Conservation (phyloP, 108 stramenopile genomes). For the Licmophora abbreviata region DNA sequence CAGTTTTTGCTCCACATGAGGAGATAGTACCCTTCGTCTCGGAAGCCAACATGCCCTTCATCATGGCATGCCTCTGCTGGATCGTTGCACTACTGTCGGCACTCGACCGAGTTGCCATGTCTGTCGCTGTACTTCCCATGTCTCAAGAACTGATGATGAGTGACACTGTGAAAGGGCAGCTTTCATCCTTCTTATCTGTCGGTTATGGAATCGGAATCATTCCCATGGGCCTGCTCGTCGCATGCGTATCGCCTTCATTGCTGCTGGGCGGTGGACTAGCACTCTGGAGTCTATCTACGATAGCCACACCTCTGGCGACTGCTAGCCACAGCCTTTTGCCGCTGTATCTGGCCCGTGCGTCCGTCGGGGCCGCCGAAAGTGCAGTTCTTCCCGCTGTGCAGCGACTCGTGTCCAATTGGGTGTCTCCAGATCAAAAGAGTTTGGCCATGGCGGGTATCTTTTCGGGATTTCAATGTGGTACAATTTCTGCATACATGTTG, state of each 20-base stretch:
- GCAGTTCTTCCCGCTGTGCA: constrained; percentile 80
- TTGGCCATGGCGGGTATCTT: constrained; percentile 60
- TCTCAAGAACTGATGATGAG: constrained; percentile 57
- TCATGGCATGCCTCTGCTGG: constrained; percentile 49
- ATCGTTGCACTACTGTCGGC: constrained; percentile 53
- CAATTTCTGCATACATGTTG: constrained; percentile 67
- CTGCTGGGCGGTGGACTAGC: constrained; percentile 54
- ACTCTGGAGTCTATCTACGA: constrained; percentile 64
- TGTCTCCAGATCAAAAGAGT: constrained; percentile 61
- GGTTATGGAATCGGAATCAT: constrained; percentile 81
- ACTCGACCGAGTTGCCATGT: constrained; percentile 83
- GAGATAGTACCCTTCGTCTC: too few species aligned
- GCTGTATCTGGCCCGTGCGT: constrained; percentile 48
- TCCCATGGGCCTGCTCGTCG: constrained; percentile 61
- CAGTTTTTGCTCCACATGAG: too few species aligned
- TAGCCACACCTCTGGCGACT: constrained; percentile 52
- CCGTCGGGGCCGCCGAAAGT: constrained; percentile 76
- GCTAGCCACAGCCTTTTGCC: constrained; percentile 25
- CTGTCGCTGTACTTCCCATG: constrained; percentile 85
- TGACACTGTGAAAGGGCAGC: constrained; percentile 78
- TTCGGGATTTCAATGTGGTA: constrained; percentile 74
- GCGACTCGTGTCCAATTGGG: constrained; percentile 62
- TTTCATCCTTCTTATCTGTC: constrained; percentile 65
- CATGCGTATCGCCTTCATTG: constrained; percentile 30
- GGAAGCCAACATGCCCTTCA: constrained; percentile 3